A percentile compares a stretch with the other conserved stretches of the same genome.
These are phyloP conservation scores for Backusella australiensis DNA, from an alignment of 192 early-diverging fungal genomes.

Conservation along the genomic window DNA sequence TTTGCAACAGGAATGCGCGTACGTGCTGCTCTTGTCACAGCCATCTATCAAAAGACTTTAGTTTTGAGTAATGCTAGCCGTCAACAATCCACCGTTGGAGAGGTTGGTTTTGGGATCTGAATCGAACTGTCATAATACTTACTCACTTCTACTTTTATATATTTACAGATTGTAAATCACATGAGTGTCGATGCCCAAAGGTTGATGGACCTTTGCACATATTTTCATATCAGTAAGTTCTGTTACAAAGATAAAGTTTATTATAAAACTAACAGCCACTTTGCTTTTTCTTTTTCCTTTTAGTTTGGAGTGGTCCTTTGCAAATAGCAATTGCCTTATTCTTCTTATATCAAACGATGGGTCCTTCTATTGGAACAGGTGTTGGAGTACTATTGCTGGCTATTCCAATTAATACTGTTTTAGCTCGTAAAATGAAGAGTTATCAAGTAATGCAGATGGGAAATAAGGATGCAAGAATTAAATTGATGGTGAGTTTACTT, in stretches of 20 bases:
- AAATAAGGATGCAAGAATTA: constrained; percentile 76
- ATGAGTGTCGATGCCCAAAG: constrained; percentile 68
- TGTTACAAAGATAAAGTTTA: not conserved
- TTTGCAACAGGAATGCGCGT: constrained; percentile 75
- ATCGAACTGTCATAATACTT: not conserved
- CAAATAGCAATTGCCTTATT: constrained; percentile 21
- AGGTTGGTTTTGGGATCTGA: constrained; percentile 43
- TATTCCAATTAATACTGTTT: constrained; percentile 72
- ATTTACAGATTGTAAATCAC: constrained; percentile 48
- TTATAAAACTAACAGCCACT: not conserved
- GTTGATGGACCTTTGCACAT: constrained; percentile 63
- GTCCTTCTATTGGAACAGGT: constrained; percentile 81
- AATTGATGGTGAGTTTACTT: constrained; percentile 21
- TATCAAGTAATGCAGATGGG: constrained; percentile 82
- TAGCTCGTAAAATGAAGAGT: constrained; percentile 62
- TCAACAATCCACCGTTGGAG: constrained; percentile 81
- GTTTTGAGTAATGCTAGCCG: constrained; percentile 74
- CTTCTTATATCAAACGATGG: constrained; percentile 56
- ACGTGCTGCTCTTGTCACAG: constrained; percentile 72
- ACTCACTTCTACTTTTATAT: not conserved
- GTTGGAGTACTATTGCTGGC: constrained; percentile 79
- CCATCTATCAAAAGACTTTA: constrained; percentile 87
- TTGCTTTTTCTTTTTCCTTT: no score
- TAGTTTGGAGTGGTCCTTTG: constrained; percentile 28
- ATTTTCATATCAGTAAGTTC: constrained; percentile 59